Conservation (phyloP, 176 grass and related monocot genomes). For the Zoysia japonica region DNA sequence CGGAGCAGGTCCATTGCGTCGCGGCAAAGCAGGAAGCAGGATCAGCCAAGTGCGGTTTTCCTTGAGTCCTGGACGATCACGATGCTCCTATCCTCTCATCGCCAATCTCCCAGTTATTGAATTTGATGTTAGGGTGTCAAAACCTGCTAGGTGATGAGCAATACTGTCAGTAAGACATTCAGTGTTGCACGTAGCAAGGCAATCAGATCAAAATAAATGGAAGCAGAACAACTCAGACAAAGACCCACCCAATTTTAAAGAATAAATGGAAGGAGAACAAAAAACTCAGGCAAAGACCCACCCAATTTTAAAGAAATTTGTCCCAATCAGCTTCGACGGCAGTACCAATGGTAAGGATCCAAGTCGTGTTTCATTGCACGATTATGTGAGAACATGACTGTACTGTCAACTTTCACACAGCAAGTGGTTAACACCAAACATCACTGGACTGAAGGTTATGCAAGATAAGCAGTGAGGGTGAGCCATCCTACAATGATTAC, state of each 20-base stretch:
- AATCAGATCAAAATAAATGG: neutral
- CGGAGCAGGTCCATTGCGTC: conserved; percentile 21
- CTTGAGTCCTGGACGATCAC: conserved; percentile 16
- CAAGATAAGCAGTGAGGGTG: neutral
- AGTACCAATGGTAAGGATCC: neutral
- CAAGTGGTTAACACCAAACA: conserved; percentile 11
- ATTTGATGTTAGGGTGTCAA: conserved; percentile 8
- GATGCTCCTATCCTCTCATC: conserved; percentile 10
- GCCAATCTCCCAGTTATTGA: conserved; percentile 19
- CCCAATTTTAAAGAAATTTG: neutral
- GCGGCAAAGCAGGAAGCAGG: neutral
- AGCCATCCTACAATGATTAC: conserved; percentile 25
- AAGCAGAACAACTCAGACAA: neutral
- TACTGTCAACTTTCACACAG: conserved; percentile 37
- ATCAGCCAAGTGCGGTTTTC: neutral
- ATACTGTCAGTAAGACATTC: conserved; percentile 2
- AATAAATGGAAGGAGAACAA: neutral
- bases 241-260: neutral
- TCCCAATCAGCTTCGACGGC: neutral
- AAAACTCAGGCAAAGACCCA: neutral
- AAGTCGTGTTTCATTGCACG: conserved; percentile 8
- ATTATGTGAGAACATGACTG: conserved; percentile 23
- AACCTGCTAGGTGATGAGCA: conserved; percentile 22
- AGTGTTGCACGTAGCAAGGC: conserved; percentile 10
- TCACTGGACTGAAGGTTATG: neutral